Conservation (phyloP, 2,329 filamentous ascomycete genomes). For the Aspergillus candidus region DNA sequence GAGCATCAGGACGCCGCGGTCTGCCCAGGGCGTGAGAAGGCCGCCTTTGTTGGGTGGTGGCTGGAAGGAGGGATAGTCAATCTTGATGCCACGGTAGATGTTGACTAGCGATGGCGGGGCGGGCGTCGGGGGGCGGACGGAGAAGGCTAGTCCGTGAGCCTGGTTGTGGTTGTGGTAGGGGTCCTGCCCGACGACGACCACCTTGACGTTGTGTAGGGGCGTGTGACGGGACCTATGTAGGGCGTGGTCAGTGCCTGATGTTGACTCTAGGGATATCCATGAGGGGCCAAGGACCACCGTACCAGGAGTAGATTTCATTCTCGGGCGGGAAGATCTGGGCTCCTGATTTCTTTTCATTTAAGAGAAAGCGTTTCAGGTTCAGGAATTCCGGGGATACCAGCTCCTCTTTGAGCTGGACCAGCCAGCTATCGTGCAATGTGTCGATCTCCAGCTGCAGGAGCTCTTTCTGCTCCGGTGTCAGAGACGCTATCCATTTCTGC, state of each 20-base stretch:
- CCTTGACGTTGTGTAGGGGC: slow-evolving; percentile 79
- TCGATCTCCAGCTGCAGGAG: slow-evolving; percentile 85
- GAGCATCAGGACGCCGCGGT: slow-evolving; percentile 83
- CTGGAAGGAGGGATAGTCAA: slow-evolving; percentile 77
- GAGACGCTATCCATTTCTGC: slow-evolving; percentile 73
- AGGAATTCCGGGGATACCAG: slow-evolving; percentile 73
- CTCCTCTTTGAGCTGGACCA: slow-evolving; percentile 82
- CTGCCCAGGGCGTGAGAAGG: slow-evolving; percentile 86
- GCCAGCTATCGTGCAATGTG: slow-evolving; percentile 86
- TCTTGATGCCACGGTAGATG: slow-evolving; percentile 83
- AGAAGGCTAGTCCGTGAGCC: slow-evolving; percentile 94
- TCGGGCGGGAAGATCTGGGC: slow-evolving; percentile 81
- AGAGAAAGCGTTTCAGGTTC: slow-evolving; percentile 79
- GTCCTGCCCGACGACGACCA: slow-evolving; percentile 91
- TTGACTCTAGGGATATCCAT: not conserved
- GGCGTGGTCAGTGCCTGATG: slow-evolving; percentile 13
- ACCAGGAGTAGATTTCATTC: slow-evolving; percentile 94
- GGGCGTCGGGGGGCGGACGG: slow-evolving; percentile 78
- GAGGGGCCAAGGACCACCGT: slow-evolving; percentile 21
- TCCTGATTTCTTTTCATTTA: slow-evolving; percentile 65
- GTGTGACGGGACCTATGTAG: slow-evolving; percentile 78
- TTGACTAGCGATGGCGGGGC: slow-evolving; percentile 88
- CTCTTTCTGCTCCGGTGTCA: slow-evolving; percentile 74
- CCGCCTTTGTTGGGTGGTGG: slow-evolving; percentile 72
- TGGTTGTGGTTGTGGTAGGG: slow-evolving; percentile 95